Evolutionary conservation across 1,139 yeast genomes (phyloP).

Genomic region (Scheffersomyces cryptocercus): DNA sequence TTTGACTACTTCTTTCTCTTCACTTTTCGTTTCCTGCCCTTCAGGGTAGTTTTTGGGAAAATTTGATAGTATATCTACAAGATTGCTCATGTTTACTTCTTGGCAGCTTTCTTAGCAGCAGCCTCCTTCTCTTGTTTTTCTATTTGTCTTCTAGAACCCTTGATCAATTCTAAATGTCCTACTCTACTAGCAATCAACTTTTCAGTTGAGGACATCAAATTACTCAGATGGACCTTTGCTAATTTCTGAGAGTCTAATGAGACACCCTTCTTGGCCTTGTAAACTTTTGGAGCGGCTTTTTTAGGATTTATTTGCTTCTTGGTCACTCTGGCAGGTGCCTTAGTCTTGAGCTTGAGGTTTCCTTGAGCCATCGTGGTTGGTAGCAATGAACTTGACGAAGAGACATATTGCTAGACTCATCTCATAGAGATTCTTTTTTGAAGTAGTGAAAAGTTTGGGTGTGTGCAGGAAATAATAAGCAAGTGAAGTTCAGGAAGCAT

Average conservation of each 20-base stretch:
- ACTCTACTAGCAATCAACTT: constrained; percentile 83
- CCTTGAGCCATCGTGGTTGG: constrained; percentile 56
- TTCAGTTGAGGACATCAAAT: constrained; percentile 74
- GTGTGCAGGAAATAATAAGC: background rate
- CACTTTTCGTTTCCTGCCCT: background rate
- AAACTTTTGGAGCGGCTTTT: constrained; percentile 66
- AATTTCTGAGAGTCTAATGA: constrained; percentile 49
- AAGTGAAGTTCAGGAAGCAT: too few relatives aligned
- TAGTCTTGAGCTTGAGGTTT: constrained; percentile 46
- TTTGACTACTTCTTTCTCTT: background rate
- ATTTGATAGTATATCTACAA: constrained; percentile 13
- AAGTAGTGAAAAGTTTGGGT: background rate
- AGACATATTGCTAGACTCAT: background rate
- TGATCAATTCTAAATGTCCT: constrained; percentile 90
- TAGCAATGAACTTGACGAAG: background rate
- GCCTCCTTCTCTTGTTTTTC: constrained; percentile 54
- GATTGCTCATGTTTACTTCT: constrained; percentile 8
- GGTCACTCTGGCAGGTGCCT: constrained; percentile 51
- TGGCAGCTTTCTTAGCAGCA: constrained; percentile 14
- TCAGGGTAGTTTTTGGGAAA: constrained; percentile 9
- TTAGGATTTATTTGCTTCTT: constrained; percentile 61
- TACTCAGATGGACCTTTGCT: constrained; percentile 65
- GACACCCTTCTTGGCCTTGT: constrained; percentile 65
- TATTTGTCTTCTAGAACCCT: constrained; percentile 86
- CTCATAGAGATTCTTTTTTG: background rate